Conservation (phyloP, 106 monocot genomes). For the Posidonia australis region DNA sequence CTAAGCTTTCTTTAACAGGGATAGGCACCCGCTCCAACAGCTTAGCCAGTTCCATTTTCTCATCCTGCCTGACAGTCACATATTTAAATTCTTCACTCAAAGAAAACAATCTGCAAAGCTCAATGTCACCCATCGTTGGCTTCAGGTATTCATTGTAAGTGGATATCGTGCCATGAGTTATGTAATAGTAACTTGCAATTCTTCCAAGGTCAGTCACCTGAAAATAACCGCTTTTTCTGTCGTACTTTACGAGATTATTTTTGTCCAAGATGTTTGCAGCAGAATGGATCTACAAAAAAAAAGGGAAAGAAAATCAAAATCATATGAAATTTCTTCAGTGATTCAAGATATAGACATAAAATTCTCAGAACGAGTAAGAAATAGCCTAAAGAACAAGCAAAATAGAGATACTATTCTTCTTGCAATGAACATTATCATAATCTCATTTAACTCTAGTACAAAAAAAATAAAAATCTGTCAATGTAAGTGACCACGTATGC, state of each 20-base stretch:
- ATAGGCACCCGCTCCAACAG: constrained; percentile 95
- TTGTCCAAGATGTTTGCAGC: constrained; percentile 88
- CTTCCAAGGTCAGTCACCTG: constrained; percentile 93
- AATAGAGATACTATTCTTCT: not conserved
- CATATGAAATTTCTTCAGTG: not conserved
- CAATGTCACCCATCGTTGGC: constrained; percentile 97
- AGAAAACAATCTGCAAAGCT: constrained; percentile 88
- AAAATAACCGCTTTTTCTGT: constrained; percentile 96
- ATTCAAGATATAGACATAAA: not conserved
- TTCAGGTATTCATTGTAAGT: constrained; percentile 93
- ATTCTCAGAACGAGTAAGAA: not conserved
- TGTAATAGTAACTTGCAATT: constrained; percentile 97
- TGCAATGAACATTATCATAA: too few relatives aligned
- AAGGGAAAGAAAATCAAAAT: not conserved
- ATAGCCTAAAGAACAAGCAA: not conserved
- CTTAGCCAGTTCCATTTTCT: constrained; percentile 98
- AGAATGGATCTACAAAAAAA: constrained; percentile 66
- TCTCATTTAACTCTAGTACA: too few relatives aligned
- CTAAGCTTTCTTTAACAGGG: constrained; percentile 97
- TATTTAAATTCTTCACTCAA: constrained; percentile 99
- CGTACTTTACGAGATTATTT: constrained; percentile 85
- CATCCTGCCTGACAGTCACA: constrained; percentile 86
- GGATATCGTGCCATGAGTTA: constrained; percentile 93
- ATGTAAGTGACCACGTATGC: too few relatives aligned
- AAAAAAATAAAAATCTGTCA: too few relatives aligned